These are phyloP conservation scores for Trametes elegans DNA, from an alignment of 768 basidiomycete genomes.

Conservation along the genomic window DNA sequence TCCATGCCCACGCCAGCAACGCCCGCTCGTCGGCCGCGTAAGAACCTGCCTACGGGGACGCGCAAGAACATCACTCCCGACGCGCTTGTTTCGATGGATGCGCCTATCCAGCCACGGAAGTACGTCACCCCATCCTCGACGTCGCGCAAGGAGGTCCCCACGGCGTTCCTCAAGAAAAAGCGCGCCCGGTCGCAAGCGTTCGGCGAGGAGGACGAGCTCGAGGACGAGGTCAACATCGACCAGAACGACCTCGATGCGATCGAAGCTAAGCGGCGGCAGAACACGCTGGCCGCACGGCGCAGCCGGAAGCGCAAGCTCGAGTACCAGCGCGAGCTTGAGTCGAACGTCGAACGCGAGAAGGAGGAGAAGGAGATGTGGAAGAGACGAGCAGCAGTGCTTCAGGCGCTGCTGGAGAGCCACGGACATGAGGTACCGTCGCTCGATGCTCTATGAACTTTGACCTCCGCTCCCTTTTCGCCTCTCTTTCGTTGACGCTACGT, in stretches of 20 bases:
- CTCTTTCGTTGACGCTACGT: slow-evolving; percentile 15
- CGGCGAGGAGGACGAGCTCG: slow-evolving; percentile 50
- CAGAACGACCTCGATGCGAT: slow-evolving; percentile 65
- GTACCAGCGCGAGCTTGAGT: slow-evolving; percentile 66
- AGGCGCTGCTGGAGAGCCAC: slow-evolving; percentile 55
- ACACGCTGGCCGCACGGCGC: slow-evolving; percentile 82
- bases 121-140: slow-evolving; percentile 73
- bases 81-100: slow-evolving; percentile 64
- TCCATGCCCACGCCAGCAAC: slow-evolving; percentile 21
- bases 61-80: slow-evolving; percentile 69
- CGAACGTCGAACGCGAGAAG: slow-evolving; percentile 48
- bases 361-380: slow-evolving; percentile 64
- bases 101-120: slow-evolving; percentile 77
- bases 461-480: background rate
- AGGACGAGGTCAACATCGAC: slow-evolving; percentile 38
- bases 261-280: slow-evolving; percentile 76
- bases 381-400: slow-evolving; percentile 45
- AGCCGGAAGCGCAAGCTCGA: slow-evolving; percentile 73
- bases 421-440: slow-evolving; percentile 50
- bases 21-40: slow-evolving; percentile 27
- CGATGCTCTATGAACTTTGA: slow-evolving; percentile 11
- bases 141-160: slow-evolving; percentile 73
- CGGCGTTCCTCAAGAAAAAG: slow-evolving; percentile 62
- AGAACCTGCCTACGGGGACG: slow-evolving; percentile 55
- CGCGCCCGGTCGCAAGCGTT: slow-evolving; percentile 49